phyloP scores from a whole-genome alignment of 768 basidiomycete genomes.

The Mycena floridula region DNA sequence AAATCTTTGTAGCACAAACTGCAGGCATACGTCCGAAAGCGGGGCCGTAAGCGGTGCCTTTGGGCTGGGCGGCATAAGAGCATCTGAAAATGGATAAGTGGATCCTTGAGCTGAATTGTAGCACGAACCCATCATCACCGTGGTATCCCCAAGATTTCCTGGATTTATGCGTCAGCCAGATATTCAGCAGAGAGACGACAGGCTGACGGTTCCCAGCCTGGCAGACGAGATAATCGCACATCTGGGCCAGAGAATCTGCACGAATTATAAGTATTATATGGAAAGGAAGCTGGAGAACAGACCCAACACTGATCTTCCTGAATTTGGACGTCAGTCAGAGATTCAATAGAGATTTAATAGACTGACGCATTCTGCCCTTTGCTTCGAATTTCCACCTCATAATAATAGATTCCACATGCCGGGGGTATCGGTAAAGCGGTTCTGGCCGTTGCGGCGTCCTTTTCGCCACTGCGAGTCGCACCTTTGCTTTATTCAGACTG shows the following conservation, averaged over 20 bases:
- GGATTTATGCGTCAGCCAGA: no score
- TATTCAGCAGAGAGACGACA: no score
- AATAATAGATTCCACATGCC: constrained; percentile 91
- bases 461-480: constrained; percentile 48
- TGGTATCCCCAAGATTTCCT: constrained; percentile 90
- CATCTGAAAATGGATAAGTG: no score
- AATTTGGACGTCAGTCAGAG: constrained; percentile 7
- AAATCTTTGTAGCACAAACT: no score
- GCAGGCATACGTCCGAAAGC: constrained; percentile 67
- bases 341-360: constrained; percentile 2
- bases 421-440: constrained; percentile 74
- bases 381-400: constrained; percentile 79
- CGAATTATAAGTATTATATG: constrained; percentile 8
- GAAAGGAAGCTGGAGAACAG: constrained; percentile 14
- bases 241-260: constrained; percentile 60
- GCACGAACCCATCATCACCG: constrained; percentile 91
- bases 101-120: no score
- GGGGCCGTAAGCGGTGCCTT: constrained; percentile 68
- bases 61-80: constrained; percentile 68
- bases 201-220: constrained; percentile 86
- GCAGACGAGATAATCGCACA: constrained; percentile 67
- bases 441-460: constrained; percentile 81
- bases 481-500: constrained; percentile 30
- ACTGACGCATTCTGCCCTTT: constrained; percentile 77
- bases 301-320: constrained; percentile 83